A percentile compares a stretch with the other conserved stretches of the same genome.
These are phyloP conservation scores for Salicornia ramosissima DNA, from an alignment of 148 eudicot species.

Conservation along the genomic window DNA sequence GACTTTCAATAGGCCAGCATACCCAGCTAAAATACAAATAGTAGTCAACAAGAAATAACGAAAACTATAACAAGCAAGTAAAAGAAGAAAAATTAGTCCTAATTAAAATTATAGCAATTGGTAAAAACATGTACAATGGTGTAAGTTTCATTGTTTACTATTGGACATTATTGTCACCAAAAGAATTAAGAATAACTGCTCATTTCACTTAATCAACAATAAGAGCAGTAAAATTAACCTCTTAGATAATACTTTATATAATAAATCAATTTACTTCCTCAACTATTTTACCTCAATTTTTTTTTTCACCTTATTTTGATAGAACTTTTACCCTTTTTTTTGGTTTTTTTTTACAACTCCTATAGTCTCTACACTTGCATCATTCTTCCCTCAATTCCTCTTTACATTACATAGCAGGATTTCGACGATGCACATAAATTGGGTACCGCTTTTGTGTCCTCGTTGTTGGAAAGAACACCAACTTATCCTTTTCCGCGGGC, in stretches of 20 bases:
- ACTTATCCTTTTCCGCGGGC: conserved; percentile 46
- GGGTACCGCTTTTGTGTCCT: conserved; percentile 81
- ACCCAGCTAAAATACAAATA: background rate
- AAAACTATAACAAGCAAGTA: background rate
- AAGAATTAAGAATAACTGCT: conserved; percentile 13
- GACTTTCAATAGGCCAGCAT: background rate
- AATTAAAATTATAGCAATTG: conserved; percentile 18
- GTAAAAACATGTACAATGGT: conserved; percentile 22
- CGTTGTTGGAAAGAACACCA: conserved; percentile 89
- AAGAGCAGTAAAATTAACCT: conserved; percentile 7
- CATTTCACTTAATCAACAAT: background rate
- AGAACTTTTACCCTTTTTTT: conserved; percentile 3
- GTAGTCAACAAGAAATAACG: background rate
- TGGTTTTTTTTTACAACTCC: conserved; percentile 21
- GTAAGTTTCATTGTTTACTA: conserved; percentile 7
- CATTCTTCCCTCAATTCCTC: background rate
- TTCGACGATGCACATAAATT: conserved; percentile 44
- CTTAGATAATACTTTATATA: no score
- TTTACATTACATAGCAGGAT: conserved; percentile 15
- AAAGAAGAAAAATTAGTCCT: background rate
- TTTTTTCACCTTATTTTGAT: conserved; percentile 11
- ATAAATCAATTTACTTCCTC: conserved; percentile 21
- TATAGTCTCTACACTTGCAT: conserved; percentile 14
- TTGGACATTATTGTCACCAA: conserved; percentile 7
- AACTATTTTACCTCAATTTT: background rate